These are phyloP conservation scores for Yamadazyma akitaensis DNA, from an alignment of 805 yeast genomes.

Conservation along the genomic window DNA sequence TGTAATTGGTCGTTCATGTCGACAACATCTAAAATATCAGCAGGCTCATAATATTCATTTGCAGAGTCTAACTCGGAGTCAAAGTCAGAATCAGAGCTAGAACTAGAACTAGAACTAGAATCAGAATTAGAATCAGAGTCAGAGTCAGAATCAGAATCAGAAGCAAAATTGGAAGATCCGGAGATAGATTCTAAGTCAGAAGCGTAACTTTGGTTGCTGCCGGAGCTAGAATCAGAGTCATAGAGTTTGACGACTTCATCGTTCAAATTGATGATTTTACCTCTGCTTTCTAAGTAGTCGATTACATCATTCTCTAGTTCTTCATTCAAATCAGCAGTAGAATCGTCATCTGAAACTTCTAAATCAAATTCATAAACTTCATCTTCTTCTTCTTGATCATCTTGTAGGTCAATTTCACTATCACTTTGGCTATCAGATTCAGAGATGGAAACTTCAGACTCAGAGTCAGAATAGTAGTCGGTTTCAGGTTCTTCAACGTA, in stretches of 20 bases:
- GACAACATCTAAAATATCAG: conserved; percentile 30
- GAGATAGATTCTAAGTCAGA: conserved; percentile 13
- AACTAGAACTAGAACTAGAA: not conserved
- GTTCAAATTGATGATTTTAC: conserved; percentile 26
- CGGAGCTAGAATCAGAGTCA: conserved; percentile 16
- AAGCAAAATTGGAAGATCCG: conserved; percentile 5
- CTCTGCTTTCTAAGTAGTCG: conserved; percentile 24
- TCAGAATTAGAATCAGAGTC: conserved; percentile 10
- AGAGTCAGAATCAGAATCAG: conserved; percentile 5
- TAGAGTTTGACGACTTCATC: conserved; percentile 27
- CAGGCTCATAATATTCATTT: conserved; percentile 21
- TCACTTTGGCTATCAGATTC: conserved; percentile 9
- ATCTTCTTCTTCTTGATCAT: conserved; percentile 15
- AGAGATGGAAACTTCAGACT: conserved; percentile 9
- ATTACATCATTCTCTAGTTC: conserved; percentile 30
- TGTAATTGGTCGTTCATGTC: conserved; percentile 41
- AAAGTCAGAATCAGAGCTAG: conserved; percentile 12
- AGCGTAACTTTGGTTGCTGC: not conserved
- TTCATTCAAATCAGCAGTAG: conserved; percentile 29
- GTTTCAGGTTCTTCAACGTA: conserved; percentile 44
- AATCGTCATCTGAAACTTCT: conserved; percentile 13
- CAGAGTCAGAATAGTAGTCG: conserved; percentile 18
- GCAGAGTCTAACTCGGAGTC: not conserved
- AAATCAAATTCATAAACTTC: conserved; percentile 32
- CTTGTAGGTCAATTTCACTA: conserved; percentile 8